Evolutionary conservation across 2,329 filamentous ascomycete genomes (phyloP).

Genomic region (Epichloe festucae): DNA sequence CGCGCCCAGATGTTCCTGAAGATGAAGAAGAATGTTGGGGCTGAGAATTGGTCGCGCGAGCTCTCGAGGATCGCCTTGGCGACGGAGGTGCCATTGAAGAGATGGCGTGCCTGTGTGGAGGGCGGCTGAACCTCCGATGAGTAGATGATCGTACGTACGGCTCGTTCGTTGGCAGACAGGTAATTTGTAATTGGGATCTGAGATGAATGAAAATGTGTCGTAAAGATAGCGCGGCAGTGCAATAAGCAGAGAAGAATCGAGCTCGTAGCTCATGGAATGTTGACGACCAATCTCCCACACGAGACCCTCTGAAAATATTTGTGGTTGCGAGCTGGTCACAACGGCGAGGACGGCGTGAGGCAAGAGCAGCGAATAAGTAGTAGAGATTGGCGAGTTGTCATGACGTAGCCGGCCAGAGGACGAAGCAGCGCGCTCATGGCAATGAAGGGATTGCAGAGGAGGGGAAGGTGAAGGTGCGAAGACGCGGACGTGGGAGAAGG

Average conservation of each 20-base stretch:
- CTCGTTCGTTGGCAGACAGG: neutral
- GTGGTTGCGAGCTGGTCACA: conserved; percentile 8
- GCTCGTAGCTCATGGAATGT: conserved; percentile 9
- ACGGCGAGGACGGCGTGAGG: conserved; percentile 2
- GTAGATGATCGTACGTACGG: neutral
- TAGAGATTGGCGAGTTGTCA: conserved; percentile 7
- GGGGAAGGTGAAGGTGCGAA: conserved; percentile 3
- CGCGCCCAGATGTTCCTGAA: conserved; percentile 63
- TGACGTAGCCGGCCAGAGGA: conserved; percentile 7
- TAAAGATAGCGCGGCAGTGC: neutral
- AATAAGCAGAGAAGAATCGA: conserved; percentile 8
- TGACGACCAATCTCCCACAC: conserved; percentile 7
- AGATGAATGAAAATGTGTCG: neutral
- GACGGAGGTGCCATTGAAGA: conserved; percentile 50
- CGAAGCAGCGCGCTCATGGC: conserved; percentile 6
- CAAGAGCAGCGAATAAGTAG: conserved; percentile 3
- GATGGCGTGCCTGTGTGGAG: conserved; percentile 13
- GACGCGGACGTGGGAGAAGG: neutral
- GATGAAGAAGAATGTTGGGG: conserved; percentile 70
- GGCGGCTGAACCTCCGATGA: conserved; percentile 12
- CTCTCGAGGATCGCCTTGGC: conserved; percentile 83
- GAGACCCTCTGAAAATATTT: neutral
- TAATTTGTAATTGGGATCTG: neutral
- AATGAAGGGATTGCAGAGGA: conserved; percentile 2
- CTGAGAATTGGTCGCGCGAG: conserved; percentile 64